phyloP scores from a whole-genome alignment of 2,329 filamentous ascomycete genomes.

The Niveomyces coronatus region DNA sequence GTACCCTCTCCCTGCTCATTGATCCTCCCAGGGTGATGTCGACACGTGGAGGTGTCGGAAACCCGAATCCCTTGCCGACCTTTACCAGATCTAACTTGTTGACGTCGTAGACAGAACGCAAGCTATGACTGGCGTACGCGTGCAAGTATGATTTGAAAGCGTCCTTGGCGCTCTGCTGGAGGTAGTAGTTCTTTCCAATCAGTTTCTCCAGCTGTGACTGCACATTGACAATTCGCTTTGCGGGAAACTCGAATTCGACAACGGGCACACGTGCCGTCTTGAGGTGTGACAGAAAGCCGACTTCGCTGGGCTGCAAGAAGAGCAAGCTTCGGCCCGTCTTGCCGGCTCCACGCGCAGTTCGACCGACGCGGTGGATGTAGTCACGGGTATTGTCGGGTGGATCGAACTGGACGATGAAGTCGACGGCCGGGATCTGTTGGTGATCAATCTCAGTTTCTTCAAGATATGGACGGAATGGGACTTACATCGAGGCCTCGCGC shows the following conservation, averaged over 20 bases:
- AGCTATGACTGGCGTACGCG: constrained; percentile 71
- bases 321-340: constrained; percentile 81
- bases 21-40: constrained; percentile 77
- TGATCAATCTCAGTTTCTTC: too few relatives aligned
- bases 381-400: constrained; percentile 83
- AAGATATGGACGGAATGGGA: constrained; percentile 12
- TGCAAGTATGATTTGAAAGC: constrained; percentile 87
- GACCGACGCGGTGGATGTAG: constrained; percentile 93
- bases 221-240: constrained; percentile 83
- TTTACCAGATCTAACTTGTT: constrained; percentile 76
- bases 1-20: constrained; percentile 58
- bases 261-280: constrained; percentile 88
- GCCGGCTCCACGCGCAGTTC: constrained; percentile 77
- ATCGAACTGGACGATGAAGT: constrained; percentile 95
- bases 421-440: constrained; percentile 84
- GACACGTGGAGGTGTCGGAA: constrained; percentile 67
- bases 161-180: constrained; percentile 75
- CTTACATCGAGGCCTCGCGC: constrained; percentile 80
- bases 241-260: constrained; percentile 90
- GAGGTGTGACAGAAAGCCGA: constrained; percentile 84
- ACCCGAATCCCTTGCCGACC: constrained; percentile 76
- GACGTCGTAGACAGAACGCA: constrained; percentile 58
- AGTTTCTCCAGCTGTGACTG: constrained; percentile 89
- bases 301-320: constrained; percentile 85
- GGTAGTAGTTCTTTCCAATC: constrained; percentile 90